These are phyloP conservation scores for Yamadazyma tumulicola DNA, from an alignment of 805 yeast species.

Conservation along the genomic window DNA sequence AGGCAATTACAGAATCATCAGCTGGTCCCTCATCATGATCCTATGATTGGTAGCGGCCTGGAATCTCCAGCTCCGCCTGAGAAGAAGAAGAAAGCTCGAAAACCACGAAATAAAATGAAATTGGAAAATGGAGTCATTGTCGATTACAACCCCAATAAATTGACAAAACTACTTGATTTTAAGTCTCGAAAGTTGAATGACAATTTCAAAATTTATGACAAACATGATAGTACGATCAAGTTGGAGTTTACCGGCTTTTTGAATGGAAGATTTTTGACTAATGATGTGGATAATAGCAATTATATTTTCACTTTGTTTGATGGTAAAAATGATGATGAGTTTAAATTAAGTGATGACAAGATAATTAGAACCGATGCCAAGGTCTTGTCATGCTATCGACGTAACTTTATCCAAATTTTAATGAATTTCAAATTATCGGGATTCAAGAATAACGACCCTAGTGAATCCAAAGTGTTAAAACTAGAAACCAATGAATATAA, in stretches of 20 bases:
- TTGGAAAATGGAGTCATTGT: conserved; percentile 12
- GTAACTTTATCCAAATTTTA: conserved; percentile 39
- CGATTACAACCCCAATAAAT: conserved; percentile 25
- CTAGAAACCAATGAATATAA: conserved; percentile 35
- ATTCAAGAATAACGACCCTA: conserved; percentile 14
- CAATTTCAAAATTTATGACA: conserved; percentile 27
- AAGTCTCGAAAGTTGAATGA: conserved; percentile 14
- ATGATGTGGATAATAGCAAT: conserved; percentile 37
- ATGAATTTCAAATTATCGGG: conserved; percentile 28
- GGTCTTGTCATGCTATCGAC: conserved; percentile 44
- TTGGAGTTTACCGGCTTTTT: conserved; percentile 34
- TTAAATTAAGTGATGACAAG: too few species aligned
- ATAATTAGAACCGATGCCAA: conserved; percentile 21
- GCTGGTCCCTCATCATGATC: not conserved
- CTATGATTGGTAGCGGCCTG: not conserved
- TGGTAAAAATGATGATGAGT: conserved; percentile 4
- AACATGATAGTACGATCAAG: conserved; percentile 22
- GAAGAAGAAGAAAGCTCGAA: conserved; percentile 1
- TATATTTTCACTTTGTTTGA: conserved; percentile 17
- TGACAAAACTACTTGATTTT: conserved; percentile 27
- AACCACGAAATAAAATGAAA: conserved; percentile 6
- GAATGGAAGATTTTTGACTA: conserved; percentile 41
- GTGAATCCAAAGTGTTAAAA: conserved; percentile 24
- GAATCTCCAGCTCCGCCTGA: not conserved
- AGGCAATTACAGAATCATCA: not conserved